These are phyloP conservation scores for Plasmodium vinckei DNA, from an alignment of 169 alveolate genomes.

Conservation along the genomic window DNA sequence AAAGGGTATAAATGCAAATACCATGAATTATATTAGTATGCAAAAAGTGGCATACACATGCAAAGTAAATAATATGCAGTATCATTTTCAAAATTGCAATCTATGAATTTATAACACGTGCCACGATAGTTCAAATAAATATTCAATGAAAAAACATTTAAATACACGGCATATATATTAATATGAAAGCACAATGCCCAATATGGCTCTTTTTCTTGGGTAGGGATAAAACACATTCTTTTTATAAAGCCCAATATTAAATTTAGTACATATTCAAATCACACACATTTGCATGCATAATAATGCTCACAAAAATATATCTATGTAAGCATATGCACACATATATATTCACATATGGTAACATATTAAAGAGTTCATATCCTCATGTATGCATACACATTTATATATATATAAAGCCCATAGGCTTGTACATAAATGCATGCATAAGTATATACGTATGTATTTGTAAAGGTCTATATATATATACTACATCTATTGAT, in stretches of 20 bases:
- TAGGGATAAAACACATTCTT: no score
- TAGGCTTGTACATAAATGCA: background rate
- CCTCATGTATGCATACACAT: background rate
- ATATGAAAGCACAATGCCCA: no score
- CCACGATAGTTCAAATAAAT: no score
- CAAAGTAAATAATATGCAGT: no score
- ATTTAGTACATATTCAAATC: no score
- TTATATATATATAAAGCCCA: background rate
- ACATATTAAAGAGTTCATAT: background rate
- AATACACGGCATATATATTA: no score
- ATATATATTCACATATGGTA: background rate
- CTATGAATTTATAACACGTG: no score
- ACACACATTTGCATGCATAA: background rate
- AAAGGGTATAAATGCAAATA: background rate
- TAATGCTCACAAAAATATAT: background rate
- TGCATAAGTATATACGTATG: background rate
- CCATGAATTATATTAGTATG: background rate
- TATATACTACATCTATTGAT: background rate
- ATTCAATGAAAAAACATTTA: no score
- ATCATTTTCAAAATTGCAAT: no score
- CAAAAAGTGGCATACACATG: no score
- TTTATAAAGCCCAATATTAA: no score
- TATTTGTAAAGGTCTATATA: conserved; percentile 11
- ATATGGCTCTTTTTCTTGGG: no score
- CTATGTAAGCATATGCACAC: background rate